Conservation (phyloP, 306 rosid genomes). For the Prunus mongolica region DNA sequence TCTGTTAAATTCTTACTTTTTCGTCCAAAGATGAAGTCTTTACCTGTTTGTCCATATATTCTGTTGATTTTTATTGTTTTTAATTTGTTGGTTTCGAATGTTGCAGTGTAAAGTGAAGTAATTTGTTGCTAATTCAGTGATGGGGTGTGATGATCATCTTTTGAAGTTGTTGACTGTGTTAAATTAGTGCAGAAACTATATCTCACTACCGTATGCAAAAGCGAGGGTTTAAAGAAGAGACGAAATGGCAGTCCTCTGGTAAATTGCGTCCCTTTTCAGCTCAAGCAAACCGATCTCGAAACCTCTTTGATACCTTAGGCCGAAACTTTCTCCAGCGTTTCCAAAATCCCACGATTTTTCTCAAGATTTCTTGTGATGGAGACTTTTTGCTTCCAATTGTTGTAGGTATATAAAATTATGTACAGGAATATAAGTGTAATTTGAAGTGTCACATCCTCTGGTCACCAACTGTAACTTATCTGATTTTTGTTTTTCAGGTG, state of each 20-base stretch:
- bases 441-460: not conserved
- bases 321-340: slow-evolving; percentile 63
- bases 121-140: not conserved
- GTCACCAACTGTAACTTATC: slow-evolving; percentile 1
- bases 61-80: not conserved
- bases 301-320: slow-evolving; percentile 32
- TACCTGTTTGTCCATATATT: not conserved
- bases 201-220: slow-evolving; percentile 69
- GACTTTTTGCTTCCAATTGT: slow-evolving; percentile 88
- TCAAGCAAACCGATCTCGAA: slow-evolving; percentile 23
- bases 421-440: too few relatives aligned
- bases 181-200: slow-evolving; percentile 68
- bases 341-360: slow-evolving; percentile 84
- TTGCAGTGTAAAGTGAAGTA: not conserved
- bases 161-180: not conserved
- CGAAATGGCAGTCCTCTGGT: slow-evolving; percentile 36
- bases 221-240: slow-evolving; percentile 52
- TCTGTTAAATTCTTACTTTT: not conserved
- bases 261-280: slow-evolving; percentile 36
- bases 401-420: slow-evolving; percentile 50
- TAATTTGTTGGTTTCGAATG: not conserved
- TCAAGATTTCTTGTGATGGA: slow-evolving; percentile 88
- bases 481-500: slow-evolving; percentile 48
- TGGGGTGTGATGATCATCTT: not conserved
- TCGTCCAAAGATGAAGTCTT: not conserved